These are phyloP conservation scores for Lactarius evosmus DNA, from an alignment of 768 basidiomycete species.

Conservation along the genomic window DNA sequence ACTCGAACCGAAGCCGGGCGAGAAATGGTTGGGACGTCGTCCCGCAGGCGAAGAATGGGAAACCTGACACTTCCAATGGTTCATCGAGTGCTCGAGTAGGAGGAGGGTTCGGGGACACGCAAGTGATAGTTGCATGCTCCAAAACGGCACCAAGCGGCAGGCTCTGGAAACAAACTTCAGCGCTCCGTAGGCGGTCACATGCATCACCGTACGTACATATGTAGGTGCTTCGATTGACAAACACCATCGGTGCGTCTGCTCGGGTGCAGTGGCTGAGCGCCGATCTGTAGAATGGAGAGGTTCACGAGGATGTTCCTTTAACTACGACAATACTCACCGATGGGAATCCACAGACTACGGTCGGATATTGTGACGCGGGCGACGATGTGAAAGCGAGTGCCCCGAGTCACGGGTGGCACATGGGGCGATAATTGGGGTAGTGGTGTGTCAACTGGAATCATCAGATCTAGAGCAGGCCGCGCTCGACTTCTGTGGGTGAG, in stretches of 20 bases:
- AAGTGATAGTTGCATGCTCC: conserved; percentile 36
- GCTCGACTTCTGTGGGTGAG: conserved; percentile 43
- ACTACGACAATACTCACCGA: conserved; percentile 33
- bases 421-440: background rate
- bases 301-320: background rate
- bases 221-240: conserved; percentile 44
- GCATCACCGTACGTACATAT: conserved; percentile 39
- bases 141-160: conserved; percentile 38
- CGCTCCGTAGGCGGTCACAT: background rate
- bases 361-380: conserved; percentile 45
- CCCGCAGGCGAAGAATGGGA: conserved; percentile 36
- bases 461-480: conserved; percentile 38
- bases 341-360: conserved; percentile 44
- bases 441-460: background rate
- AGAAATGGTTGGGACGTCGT: conserved; percentile 28
- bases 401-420: conserved; percentile 21
- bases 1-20: conserved; percentile 41
- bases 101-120: conserved; percentile 36
- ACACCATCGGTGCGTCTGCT: conserved; percentile 48
- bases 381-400: conserved; percentile 46
- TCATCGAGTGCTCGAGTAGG: conserved; percentile 37
- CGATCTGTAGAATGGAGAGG: conserved; percentile 33
- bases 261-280: conserved; percentile 30
- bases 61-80: conserved; percentile 36
- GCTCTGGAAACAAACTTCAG: conserved; percentile 32